Base-by-base conservation (phyloP, 2,329 filamentous ascomycete species). In the Penicillium sp. region DNA sequence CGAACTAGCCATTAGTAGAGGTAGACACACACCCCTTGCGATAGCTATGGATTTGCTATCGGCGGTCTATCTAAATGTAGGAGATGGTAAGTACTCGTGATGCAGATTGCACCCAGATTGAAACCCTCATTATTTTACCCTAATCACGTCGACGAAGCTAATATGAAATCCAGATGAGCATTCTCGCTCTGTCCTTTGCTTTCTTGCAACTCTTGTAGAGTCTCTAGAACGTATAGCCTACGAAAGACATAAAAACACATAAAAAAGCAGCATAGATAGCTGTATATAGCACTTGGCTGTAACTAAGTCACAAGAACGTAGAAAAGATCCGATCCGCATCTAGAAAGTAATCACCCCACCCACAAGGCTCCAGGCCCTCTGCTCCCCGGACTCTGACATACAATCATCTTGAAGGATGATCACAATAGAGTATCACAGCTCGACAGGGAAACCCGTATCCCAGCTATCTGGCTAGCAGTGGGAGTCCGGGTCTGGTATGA, bases 401-500 rank as follows among this genome's bases (percentile, higher is more conserved):
- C 19, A 53, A 33, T 25, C 40, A 56, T 49, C 40, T 50, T 27
- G 41, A 53, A 40, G 36, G 45, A 22, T 10, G 14, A 34, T 43
- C 30, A 52, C 38, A 44, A 48, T 10, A 31, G 7, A 35, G 25
- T 36, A 36, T 47, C 19, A 37, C 38, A 51, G 10, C 9, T 42
- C 10, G 37, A 49, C 18, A 34, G n/a, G 14, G 30, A 3, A 39
- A 11, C 16, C 40, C 40, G 28, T 13, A n/a, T 29, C 39, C 37
- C 10, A 12, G 29, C 52, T 61, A 61, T 34, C 58, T 54, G 18
- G 55, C 55, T 7, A 61, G 53, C 40, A 61, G 48, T 39, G 58
- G 58, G 37, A 61, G 43, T 16, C 57, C 58, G 19, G 58, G 57
- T 38, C 58, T 54, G 39, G 57, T 54, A 55, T 61, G 55, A 11